A percentile compares a stretch with the other conserved stretches of the same genome.
Evolutionary conservation across 2,329 filamentous ascomycete genomes (phyloP).

Genomic region (Xenoacremonium recifei): DNA sequence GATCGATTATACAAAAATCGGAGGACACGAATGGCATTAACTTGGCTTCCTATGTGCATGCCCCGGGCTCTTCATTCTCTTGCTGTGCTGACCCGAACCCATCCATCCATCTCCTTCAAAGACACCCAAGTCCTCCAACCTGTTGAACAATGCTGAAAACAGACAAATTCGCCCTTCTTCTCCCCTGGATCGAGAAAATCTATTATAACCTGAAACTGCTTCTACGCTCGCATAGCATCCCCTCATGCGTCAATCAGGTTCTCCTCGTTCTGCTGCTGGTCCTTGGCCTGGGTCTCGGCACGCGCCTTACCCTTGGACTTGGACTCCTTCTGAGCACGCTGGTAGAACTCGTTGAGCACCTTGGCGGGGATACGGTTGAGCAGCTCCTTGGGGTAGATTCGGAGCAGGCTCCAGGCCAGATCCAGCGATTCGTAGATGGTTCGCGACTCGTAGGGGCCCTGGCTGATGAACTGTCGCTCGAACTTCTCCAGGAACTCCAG

Average conservation of each 20-base stretch:
- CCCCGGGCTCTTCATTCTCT: slow-evolving; percentile 24
- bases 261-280: slow-evolving; percentile 48
- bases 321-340: slow-evolving; percentile 60
- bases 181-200: slow-evolving; percentile 19
- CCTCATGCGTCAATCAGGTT: slow-evolving; percentile 60
- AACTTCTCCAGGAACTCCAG: slow-evolving; percentile 99
- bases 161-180: slow-evolving; percentile 20
- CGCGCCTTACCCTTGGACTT: slow-evolving; percentile 62
- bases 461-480: slow-evolving; percentile 89
- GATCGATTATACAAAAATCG: too few species aligned
- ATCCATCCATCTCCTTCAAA: slow-evolving; percentile 9
- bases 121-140: slow-evolving; percentile 14
- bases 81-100: slow-evolving; percentile 12
- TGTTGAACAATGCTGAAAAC: slow-evolving; percentile 23
- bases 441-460: slow-evolving; percentile 89
- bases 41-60: slow-evolving; percentile 29
- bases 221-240: slow-evolving; percentile 17
- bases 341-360: slow-evolving; percentile 80
- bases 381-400: slow-evolving; percentile 97
- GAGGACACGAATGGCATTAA: slow-evolving; percentile 30
- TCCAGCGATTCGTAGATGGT: slow-evolving; percentile 93
- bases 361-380: slow-evolving; percentile 92
- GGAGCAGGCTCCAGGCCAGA: slow-evolving; percentile 90
- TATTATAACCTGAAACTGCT: slow-evolving; percentile 25
- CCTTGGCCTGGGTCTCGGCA: slow-evolving; percentile 38